Evolutionary conservation across 352 stramenopile species (phyloP).

Genomic region (Phytophthora fragariae): DNA sequence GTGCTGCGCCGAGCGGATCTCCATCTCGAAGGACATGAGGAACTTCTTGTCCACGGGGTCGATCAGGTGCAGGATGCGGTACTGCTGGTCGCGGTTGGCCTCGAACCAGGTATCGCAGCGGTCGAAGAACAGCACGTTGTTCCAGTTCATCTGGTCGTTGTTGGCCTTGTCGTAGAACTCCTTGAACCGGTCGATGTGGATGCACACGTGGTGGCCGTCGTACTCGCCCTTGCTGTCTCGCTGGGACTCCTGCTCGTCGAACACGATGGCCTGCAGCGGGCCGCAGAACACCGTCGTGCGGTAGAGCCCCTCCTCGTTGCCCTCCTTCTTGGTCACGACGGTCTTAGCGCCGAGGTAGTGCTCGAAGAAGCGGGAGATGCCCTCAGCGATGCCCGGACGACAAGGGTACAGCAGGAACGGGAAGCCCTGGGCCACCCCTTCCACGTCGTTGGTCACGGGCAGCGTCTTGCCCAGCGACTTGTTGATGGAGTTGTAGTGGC

Average conservation of each 20-base stretch:
- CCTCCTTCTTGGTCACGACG: slow-evolving; percentile 49
- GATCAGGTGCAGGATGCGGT: slow-evolving; percentile 72
- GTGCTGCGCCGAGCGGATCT: slow-evolving; percentile 76
- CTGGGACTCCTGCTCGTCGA: slow-evolving; percentile 65
- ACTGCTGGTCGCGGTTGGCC: slow-evolving; percentile 75
- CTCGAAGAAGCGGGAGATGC: slow-evolving; percentile 77
- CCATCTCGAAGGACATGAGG: slow-evolving; percentile 73
- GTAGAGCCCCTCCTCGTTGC: slow-evolving; percentile 42
- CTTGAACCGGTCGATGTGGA: slow-evolving; percentile 78
- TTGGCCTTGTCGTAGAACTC: slow-evolving; percentile 64
- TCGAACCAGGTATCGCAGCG: slow-evolving; percentile 73
- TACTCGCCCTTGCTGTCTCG: slow-evolving; percentile 68
- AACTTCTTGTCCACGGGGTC: slow-evolving; percentile 71
- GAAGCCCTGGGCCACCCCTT: slow-evolving; percentile 58
- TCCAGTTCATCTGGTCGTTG: slow-evolving; percentile 75
- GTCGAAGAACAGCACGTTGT: slow-evolving; percentile 79
- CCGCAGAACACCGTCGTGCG: slow-evolving; percentile 60
- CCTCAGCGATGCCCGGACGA: slow-evolving; percentile 59
- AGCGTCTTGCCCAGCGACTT: slow-evolving; percentile 61
- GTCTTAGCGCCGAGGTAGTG: slow-evolving; percentile 70
- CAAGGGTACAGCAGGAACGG: slow-evolving; percentile 70
- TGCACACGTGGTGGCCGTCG: slow-evolving; percentile 79
- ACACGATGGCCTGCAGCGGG: slow-evolving; percentile 67
- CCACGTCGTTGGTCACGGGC: slow-evolving; percentile 51
- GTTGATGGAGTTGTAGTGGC: slow-evolving; percentile 69